Evolutionary conservation across 768 basidiomycete species (phyloP).

Genomic region (Termitomyces eurrhizus): DNA sequence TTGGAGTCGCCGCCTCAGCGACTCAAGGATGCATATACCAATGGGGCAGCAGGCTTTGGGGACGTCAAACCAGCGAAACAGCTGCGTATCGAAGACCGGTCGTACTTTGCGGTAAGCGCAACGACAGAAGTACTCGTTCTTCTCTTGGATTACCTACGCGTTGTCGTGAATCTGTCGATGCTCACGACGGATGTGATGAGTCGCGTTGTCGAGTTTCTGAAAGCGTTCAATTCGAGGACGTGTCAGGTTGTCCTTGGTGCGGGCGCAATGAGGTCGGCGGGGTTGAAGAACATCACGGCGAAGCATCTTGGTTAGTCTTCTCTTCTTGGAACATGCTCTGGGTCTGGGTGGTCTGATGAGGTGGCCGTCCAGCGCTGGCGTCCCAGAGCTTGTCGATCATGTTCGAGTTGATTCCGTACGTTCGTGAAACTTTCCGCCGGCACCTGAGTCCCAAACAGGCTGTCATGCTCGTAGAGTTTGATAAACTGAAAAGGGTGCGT

Average conservation of each 20-base stretch:
- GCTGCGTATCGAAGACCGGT: constrained; percentile 75
- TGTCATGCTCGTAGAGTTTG: constrained; percentile 96
- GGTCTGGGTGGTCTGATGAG: neutral
- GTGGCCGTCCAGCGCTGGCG: constrained; percentile 63
- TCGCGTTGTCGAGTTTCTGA: constrained; percentile 90
- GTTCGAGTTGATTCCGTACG: constrained; percentile 91
- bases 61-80: constrained; percentile 39
- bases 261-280: constrained; percentile 98
- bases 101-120: constrained; percentile 83
- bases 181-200: constrained; percentile 96
- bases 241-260: constrained; percentile 98
- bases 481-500: constrained; percentile 91
- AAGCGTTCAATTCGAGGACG: constrained; percentile 96
- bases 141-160: constrained; percentile 79
- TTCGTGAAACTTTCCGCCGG: constrained; percentile 90
- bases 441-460: constrained; percentile 94
- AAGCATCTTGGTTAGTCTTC: constrained; percentile 79
- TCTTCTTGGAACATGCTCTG: neutral
- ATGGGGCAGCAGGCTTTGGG: constrained; percentile 3
- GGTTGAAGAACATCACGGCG: constrained; percentile 96
- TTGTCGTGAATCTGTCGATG: constrained; percentile 84
- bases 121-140: constrained; percentile 72
- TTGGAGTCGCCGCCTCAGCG: neutral
- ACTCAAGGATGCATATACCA: neutral
- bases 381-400: constrained; percentile 95